Evolutionary conservation across 192 early-diverging fungal genomes (phyloP), one percentile per base, ranked within the genome.

Genomic region (Gigaspora rosea): DNA sequence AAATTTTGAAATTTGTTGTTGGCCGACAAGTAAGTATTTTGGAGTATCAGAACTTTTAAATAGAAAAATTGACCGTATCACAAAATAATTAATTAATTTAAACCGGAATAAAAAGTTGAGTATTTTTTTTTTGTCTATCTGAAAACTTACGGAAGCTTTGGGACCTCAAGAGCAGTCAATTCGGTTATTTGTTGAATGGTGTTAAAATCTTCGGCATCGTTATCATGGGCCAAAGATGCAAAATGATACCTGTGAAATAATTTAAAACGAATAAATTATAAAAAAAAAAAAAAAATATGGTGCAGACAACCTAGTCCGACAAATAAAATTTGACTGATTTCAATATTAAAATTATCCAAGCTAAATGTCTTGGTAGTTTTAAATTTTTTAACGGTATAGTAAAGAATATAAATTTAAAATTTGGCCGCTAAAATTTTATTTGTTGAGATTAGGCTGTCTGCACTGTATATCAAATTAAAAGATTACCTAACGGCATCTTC

Each of bases 1-100:
- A 79, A 95, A 96, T 80, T 96, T 98, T 41, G 91, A 89, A 6
- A 94, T 83, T 0, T 76, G 59, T 81, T 96, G 96, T 51, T 80
- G 66, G 9, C 94, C 94, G 27, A 79, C 80, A 1, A 96, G 75
- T 16, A 92, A 73, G 66, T 82, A 82, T 56, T 88, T 80, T 62
- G 80, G 78, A 9, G 82, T 80, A 20, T 81, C 80, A 8, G 77
- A 1, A 8, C 63, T 65, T 35, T 33, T n/a, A 46, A 72, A 32
- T 10, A 52, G 33, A 59, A 27, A 27, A 27, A 27, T 27, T 27
- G 27, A 27, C 27, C 27, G 27, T 27, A 27, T 27, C 27, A 27
- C 27, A 27, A 27, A 27, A 27, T 27, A 27, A 27, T 27, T 27
- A 27, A 27, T 27, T 27, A 27, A 27, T 27, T 27, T 27, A 27